These are phyloP conservation scores for Leccinellum rugosiceps DNA, from an alignment of 768 basidiomycete species.

Conservation along the genomic window DNA sequence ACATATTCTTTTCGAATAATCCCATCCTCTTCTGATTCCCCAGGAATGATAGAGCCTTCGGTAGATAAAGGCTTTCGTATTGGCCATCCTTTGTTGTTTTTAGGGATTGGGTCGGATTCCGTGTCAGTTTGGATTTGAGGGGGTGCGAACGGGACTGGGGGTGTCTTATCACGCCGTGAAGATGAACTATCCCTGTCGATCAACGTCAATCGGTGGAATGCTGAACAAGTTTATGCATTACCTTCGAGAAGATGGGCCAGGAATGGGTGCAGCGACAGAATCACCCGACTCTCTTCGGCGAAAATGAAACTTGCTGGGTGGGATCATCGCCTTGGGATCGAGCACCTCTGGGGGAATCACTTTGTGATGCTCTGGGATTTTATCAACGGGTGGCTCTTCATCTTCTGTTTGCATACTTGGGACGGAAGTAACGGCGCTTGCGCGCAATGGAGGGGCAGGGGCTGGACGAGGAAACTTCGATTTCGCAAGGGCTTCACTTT, in stretches of 20 bases:
- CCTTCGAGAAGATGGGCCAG: constrained; percentile 19
- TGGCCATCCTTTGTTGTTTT: constrained; percentile 14
- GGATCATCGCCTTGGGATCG: constrained; percentile 77
- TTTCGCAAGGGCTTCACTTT: constrained; percentile 70
- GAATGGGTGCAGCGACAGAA: not conserved
- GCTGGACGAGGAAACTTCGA: constrained; percentile 68
- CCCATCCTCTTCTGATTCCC: constrained; percentile 82
- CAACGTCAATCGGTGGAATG: not conserved
- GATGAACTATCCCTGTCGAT: constrained; percentile 9
- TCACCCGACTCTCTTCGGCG: constrained; percentile 36
- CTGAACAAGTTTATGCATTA: constrained; percentile 1
- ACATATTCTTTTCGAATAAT: constrained; percentile 86
- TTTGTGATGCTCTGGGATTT: constrained; percentile 69
- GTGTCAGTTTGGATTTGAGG: constrained; percentile 13
- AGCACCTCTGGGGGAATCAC: constrained; percentile 77
- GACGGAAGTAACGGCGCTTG: constrained; percentile 6
- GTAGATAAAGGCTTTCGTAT: constrained; percentile 39
- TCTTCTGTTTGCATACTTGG: constrained; percentile 26
- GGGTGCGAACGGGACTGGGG: constrained; percentile 8
- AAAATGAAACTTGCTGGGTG: constrained; percentile 79
- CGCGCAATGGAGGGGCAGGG: constrained; percentile 12
- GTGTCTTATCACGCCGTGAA: constrained; percentile 18
- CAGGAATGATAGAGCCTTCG: constrained; percentile 69
- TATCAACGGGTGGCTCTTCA: constrained; percentile 34
- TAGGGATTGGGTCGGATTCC: constrained; percentile 6